Base-by-base conservation (phyloP, 2,329 filamentous ascomycete genomes). In the Dactylellina haptotyla region DNA sequence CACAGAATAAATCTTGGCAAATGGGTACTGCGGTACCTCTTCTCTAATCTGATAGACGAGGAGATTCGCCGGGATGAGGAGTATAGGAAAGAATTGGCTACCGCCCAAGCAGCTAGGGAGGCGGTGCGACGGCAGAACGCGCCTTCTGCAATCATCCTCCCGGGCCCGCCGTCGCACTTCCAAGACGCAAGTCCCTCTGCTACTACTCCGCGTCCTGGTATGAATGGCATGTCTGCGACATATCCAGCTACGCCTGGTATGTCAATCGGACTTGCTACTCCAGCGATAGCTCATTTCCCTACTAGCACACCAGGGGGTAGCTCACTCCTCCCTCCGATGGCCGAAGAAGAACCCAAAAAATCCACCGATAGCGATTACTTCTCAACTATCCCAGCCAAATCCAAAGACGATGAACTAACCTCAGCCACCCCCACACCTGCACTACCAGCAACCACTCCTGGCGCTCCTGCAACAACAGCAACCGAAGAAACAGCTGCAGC, bases 1-100 rank as follows among this genome's bases (percentile, higher is more conserved):
- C 94, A 98, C 82, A 88, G 95, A 82, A 96, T 91, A 94, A 98
- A 97, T 79, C 87, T 98, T 48, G 95, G 95, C 6, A 97, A 96
- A 84, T 99, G 95, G 95, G 88, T 98, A 48, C 83, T 99, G 71
- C 88, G 95, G 32, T 96, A 97, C 80, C 85, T 99, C 0, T 99
- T 99, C 82, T 88, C 90, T 8, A 90, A 90, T 63, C 84, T 98
- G 43, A 90, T 99, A 61, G 91, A 96, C 73, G 93, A 97, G 80
- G 92, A 98, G 80, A 90, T 97, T 76, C 88, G 86, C 76, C 87
- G 92, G 58, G 95, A 99, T 78, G 88, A 91, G 78, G 83, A 82
- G 0, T 88, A 90, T 79, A 87, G 94, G n/a, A 84, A 87, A 46
- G 85, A 86, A 48, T 82, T 96, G 5, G 86, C 92, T 57, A 85